These are phyloP conservation scores for Plectranthus barbatus DNA, from an alignment of 257 asterid genomes.

Conservation along the genomic window DNA sequence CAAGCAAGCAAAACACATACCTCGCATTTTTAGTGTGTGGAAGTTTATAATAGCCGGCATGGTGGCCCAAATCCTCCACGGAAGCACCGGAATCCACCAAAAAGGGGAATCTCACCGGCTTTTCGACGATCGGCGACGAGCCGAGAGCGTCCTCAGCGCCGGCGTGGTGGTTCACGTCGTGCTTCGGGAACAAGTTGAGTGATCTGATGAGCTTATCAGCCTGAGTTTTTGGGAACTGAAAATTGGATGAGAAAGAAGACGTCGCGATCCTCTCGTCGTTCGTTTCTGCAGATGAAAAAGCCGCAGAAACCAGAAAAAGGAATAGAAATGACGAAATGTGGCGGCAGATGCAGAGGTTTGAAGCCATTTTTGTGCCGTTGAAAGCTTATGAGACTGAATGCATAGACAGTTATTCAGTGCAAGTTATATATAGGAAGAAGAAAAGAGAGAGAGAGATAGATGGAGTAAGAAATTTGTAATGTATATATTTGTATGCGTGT, in stretches of 20 bases:
- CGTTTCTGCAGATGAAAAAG: constrained; percentile 14
- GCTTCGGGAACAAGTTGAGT: constrained; percentile 59
- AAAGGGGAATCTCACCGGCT: constrained; percentile 34
- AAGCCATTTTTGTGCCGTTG: constrained; percentile 13
- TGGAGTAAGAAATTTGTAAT: constrained; percentile 22
- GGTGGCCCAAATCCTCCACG: constrained; percentile 57
- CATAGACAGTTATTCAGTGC: not conserved
- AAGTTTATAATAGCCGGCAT: constrained; percentile 70
- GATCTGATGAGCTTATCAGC: constrained; percentile 39
- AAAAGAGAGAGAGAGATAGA: not conserved
- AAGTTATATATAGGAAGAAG: constrained; percentile 8
- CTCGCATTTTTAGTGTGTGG: constrained; percentile 58
- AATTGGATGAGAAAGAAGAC: constrained; percentile 8
- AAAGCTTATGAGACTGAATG: constrained; percentile 3
- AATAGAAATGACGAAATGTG: not conserved
- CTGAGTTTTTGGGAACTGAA: constrained; percentile 20
- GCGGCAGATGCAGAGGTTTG: not conserved
- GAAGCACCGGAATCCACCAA: constrained; percentile 25
- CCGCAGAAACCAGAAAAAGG: constrained; percentile 3
- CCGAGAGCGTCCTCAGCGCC: not conserved
- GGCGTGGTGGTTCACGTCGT: constrained; percentile 27
- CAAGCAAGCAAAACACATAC: constrained; percentile 16
- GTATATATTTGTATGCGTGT: constrained; percentile 9
- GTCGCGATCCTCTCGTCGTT: not conserved
- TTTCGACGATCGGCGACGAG: constrained; percentile 42